Conservation (phyloP, 1,284 basidiomycete species). For the Trametes hirsuta region DNA sequence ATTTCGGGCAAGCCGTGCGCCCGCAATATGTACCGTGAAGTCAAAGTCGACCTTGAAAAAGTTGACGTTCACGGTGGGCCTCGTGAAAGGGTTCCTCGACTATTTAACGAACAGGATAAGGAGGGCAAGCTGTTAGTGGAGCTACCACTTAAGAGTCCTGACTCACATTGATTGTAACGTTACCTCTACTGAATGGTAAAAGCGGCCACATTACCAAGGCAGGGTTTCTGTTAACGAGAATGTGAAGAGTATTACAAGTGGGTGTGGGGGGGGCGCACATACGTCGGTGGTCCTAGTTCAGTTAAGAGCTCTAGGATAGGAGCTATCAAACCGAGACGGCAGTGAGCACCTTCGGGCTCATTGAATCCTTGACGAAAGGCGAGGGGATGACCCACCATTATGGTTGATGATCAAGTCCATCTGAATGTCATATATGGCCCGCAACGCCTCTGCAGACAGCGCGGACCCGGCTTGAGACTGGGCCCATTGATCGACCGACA, state of each 20-base stretch:
- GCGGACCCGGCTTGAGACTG: slow-evolving; percentile 42
- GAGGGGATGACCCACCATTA: slow-evolving; percentile 37
- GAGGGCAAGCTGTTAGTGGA: slow-evolving; percentile 18
- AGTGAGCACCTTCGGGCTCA: not conserved
- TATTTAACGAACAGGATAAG: slow-evolving; percentile 1
- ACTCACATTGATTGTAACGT: slow-evolving; percentile 49
- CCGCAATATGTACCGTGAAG: slow-evolving; percentile 51
- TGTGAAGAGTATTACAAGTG: slow-evolving; percentile 26
- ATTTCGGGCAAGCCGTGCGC: slow-evolving; percentile 46
- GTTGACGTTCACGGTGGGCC: slow-evolving; percentile 51
- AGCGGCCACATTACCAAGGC: slow-evolving; percentile 56
- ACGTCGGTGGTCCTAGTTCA: slow-evolving; percentile 26
- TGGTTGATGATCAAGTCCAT: slow-evolving; percentile 46
- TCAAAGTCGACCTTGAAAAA: slow-evolving; percentile 53
- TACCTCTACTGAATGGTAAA: slow-evolving; percentile 56
- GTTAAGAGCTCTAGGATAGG: slow-evolving; percentile 44
- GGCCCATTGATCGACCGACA: slow-evolving; percentile 43
- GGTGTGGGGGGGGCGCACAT: not conserved
- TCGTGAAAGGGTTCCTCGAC: slow-evolving; percentile 23
- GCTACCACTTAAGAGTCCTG: not conserved
- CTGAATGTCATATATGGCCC: slow-evolving; percentile 47
- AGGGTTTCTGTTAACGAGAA: slow-evolving; percentile 28
- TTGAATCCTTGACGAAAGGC: too few species aligned
- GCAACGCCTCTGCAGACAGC: slow-evolving; percentile 43
- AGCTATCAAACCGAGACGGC: slow-evolving; percentile 32